phyloP scores from a whole-genome alignment of 1,284 basidiomycete genomes.

The Naganishia liquefaciens region DNA sequence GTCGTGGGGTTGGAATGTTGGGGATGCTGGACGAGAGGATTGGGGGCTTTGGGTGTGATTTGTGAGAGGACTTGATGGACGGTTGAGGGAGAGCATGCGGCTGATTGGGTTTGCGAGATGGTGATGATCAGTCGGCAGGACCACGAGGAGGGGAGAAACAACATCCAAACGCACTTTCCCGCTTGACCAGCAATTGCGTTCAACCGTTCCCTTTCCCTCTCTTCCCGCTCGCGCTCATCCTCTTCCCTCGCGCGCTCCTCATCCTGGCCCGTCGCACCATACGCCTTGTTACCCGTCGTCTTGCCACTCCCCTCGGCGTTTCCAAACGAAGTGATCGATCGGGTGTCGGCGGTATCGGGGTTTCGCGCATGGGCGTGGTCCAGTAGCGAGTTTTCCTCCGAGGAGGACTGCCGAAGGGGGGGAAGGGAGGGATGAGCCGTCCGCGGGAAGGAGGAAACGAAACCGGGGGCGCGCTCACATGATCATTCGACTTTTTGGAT shows the following conservation, averaged over 20 bases:
- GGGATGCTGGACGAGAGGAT: conserved; percentile 22
- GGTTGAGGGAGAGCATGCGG: conserved; percentile 23
- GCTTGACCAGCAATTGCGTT: conserved; percentile 25
- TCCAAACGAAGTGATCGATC: conserved; percentile 23
- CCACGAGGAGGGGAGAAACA: too few relatives aligned
- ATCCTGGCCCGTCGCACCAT: conserved; percentile 18
- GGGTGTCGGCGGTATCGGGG: conserved; percentile 8
- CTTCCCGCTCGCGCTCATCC: conserved; percentile 20
- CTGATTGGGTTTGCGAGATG: not conserved
- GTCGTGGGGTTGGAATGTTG: conserved; percentile 12
- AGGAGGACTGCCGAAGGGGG: not conserved
- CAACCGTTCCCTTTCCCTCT: conserved; percentile 16
- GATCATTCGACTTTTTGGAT: conserved; percentile 19
- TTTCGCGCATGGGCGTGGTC: conserved; percentile 7
- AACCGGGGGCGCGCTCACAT: not conserved
- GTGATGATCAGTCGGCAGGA: not conserved
- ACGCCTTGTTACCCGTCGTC: conserved; percentile 1
- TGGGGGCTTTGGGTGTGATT: conserved; percentile 25
- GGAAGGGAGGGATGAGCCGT: not conserved
- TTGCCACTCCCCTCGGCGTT: not conserved
- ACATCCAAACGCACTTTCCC: conserved; percentile 18
- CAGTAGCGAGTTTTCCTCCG: conserved; percentile 16
- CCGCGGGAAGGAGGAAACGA: not conserved
- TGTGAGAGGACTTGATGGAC: conserved; percentile 22
- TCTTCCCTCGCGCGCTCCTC: conserved; percentile 15